Base-by-base conservation (phyloP, 495 filamentous ascomycete species). In the Penicillium malachiteum region DNA sequence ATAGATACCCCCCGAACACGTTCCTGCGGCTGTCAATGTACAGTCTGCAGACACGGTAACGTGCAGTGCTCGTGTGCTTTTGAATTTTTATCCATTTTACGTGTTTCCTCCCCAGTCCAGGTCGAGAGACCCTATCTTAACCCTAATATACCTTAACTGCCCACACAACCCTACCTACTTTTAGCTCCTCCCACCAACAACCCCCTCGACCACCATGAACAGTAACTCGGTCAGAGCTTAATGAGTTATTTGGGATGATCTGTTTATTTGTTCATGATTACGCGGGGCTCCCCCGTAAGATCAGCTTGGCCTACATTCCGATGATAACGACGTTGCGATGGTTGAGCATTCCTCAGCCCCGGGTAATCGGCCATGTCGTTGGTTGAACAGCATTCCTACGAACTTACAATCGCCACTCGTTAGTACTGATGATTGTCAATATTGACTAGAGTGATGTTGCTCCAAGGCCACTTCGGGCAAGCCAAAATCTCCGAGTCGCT, bases 401-500 rank as follows among this genome's bases (percentile, higher is more conserved):
- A 57, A 62, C 62, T 62, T 57, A 58, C 60, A n/a, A 59, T 68
- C 62, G 58, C 57, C 62, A 62, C 59, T 57, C 59, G 60, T 63
- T 48, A 60, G 55, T 51, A 58, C 48, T 39, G 45, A 56, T 48
- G 41, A 30, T 60, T 55, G 57, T 66, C 58, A 63, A 65, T 66
- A 63, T 58, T 60, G 51, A 64, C 30, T 55, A 26, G 18, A 50
- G 48, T 26, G 54, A 55, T 57, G 58, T 52, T 53, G 46, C 39
- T 60, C 55, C 43, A 57, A 55, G 58, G 62, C 60, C 54, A 65
- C 54, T 60, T 70, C 57, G 50, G 52, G 64, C 66, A 62, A 57
- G 41, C 45, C 59, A 72, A 78, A 75, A 73, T 74, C 71, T 68
- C 75, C 75, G 75, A 72, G 16, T 51, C 58, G 66, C 60, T 62